A percentile compares a stretch with the other conserved stretches of the same genome.
These are phyloP conservation scores for Danielozyma ontarioensis DNA, from an alignment of 805 yeast genomes.

Conservation along the genomic window DNA sequence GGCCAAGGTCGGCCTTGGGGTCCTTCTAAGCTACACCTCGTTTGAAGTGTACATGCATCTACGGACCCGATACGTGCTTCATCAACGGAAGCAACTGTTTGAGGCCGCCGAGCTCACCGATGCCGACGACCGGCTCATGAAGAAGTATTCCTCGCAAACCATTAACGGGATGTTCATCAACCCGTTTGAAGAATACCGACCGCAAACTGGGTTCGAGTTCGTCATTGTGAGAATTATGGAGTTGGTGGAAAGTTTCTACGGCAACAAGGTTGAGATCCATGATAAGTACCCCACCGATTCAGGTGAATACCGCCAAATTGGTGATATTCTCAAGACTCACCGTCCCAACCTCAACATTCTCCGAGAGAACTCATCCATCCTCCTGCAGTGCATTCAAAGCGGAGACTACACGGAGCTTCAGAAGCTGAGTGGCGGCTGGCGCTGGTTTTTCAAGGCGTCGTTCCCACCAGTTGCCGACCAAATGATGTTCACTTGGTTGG, in stretches of 20 bases:
- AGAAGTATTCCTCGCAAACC: constrained; percentile 30
- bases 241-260: constrained; percentile 52
- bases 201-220: constrained; percentile 87
- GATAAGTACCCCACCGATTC: constrained; percentile 25
- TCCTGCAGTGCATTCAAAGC: constrained; percentile 20
- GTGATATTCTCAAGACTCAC: constrained; percentile 52
- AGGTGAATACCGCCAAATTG: constrained; percentile 32
- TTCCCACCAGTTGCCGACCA: constrained; percentile 38
- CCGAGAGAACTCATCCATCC: constrained; percentile 25
- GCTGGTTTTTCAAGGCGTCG: neutral
- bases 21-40: constrained; percentile 53
- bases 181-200: constrained; percentile 86
- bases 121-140: neutral
- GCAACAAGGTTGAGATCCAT: constrained; percentile 31
- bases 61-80: constrained; percentile 50
- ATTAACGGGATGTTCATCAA: constrained; percentile 79
- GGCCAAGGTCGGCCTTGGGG: constrained; percentile 37
- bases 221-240: constrained; percentile 68
- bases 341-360: constrained; percentile 51
- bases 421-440: constrained; percentile 2
- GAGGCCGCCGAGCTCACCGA: neutral
- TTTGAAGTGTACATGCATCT: constrained; percentile 59
- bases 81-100: constrained; percentile 31
- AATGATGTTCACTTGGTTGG: constrained; percentile 81
- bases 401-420: constrained; percentile 14